Evolutionary conservation across 148 eudicot species (phyloP), one percentile per base, ranked within the genome.

Genomic region (Agrostemma githago): DNA sequence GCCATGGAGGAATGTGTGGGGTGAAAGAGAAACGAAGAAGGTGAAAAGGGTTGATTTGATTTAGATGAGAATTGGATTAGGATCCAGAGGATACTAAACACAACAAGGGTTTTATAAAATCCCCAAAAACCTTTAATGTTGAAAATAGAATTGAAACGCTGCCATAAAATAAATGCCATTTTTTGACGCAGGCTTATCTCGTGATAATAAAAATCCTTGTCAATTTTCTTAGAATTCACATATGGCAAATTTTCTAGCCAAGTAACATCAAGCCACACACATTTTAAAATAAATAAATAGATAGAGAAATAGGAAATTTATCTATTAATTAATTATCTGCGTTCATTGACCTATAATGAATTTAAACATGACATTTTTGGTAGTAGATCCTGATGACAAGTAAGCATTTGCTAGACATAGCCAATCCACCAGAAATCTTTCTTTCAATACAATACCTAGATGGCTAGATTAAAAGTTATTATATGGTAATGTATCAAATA

Each of bases 21-120:
- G 61, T 57, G 68, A 21, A 80, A 61, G 7, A 60, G 68, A 61
- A 14, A 54, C 19, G 43, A 46, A 57, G n/a, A 53, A 63, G 64
- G 42, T 67, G 73, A 57, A 44, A 79, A 21, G 44, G 56, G 48
- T 17, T 67, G 6, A 11, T 62, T 14, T 17, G 74, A 4, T 57
- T 57, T 57, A 20, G 19, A 57, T 15, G 61, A 14, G 61, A 57
- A 57, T 57, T 57, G 17, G 16, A 17, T 57, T n/a, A 21, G 61
- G 21, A 48, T 37, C 34, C 34, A 19, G 67, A 38, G 5, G 62
- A 72, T 26, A 15, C 1, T 43, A 34, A 68, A 44, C 21, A 57
- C 9, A 26, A 57, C 61, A 57, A 3, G 61, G 20, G 17, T 57
- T 57, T 17, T n/a, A 57, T 57, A 57, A 53, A 57, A 17, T 57